phyloP scores from a whole-genome alignment of 495 filamentous ascomycete species.

The Astrocystis sublimbata region DNA sequence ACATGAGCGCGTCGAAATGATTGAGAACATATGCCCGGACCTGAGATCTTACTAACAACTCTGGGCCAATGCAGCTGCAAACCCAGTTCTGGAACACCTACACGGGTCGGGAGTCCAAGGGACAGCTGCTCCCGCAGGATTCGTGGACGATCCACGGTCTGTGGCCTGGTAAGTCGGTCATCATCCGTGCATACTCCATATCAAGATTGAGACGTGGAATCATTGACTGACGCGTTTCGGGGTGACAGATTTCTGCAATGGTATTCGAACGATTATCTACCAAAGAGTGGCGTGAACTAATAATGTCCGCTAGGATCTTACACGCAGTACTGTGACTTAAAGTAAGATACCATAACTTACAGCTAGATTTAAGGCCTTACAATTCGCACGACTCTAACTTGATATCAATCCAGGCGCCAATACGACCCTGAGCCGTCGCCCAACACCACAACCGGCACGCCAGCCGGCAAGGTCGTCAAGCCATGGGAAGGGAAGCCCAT shows the following conservation, averaged over 20 bases:
- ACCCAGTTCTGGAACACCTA: constrained; percentile 58
- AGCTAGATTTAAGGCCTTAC: neutral
- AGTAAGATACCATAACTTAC: constrained; percentile 11
- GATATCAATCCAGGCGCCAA: constrained; percentile 38
- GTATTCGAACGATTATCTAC: neutral
- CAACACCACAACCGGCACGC: constrained; percentile 50
- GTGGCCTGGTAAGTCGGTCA: constrained; percentile 42
- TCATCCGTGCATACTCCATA: neutral
- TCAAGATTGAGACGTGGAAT: neutral
- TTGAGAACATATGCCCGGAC: neutral
- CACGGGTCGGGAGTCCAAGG: constrained; percentile 48
- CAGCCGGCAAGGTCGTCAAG: constrained; percentile 45
- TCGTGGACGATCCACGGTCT: constrained; percentile 54
- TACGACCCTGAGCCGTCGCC: constrained; percentile 53
- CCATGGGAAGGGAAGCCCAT: constrained; percentile 47
- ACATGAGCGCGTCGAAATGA: neutral
- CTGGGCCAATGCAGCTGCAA: constrained; percentile 23
- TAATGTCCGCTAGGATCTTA: constrained; percentile 37
- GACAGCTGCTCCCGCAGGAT: constrained; percentile 48
- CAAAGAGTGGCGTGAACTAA: neutral
- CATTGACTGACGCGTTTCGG: neutral
- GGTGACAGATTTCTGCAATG: constrained; percentile 31
- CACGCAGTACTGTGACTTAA: constrained; percentile 58
- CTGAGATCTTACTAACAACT: neutral
- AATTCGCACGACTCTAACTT: neutral